Evolutionary conservation across 2,329 filamentous ascomycete genomes (phyloP).

Genomic region (Beauveria caledonica): DNA sequence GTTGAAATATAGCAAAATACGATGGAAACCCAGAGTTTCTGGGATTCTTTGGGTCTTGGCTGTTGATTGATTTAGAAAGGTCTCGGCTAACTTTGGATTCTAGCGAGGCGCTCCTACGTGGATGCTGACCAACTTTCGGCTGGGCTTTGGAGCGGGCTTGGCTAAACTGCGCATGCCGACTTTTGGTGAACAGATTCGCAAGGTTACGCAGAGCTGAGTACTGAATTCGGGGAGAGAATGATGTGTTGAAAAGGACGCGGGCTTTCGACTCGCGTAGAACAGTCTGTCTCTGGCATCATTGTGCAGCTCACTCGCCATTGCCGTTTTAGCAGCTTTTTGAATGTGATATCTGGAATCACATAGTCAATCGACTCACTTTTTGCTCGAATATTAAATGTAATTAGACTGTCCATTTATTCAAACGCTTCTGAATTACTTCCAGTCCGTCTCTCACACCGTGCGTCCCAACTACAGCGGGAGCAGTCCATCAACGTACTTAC

Average conservation of each 20-base stretch:
- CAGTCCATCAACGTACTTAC: constrained; percentile 12
- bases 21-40: neutral
- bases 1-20: constrained; percentile 6
- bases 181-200: neutral
- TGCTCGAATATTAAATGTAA: too few relatives aligned
- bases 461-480: constrained; percentile 15
- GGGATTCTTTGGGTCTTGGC: neutral
- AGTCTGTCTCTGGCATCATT: neutral
- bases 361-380: neutral
- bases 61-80: neutral
- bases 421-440: neutral
- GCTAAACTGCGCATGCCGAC: neutral
- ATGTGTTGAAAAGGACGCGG: neutral
- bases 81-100: neutral
- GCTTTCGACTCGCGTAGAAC: neutral
- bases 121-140: constrained; percentile 9
- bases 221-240: neutral
- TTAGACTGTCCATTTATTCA: too few relatives aligned
- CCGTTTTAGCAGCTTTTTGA: neutral
- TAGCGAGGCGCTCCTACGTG: constrained; percentile 19
- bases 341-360: neutral
- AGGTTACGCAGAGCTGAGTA: neutral
- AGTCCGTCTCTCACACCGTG: neutral
- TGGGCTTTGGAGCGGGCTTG: neutral
- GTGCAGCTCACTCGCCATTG: neutral